Percentiles rank a stretch among this genome's conserved stretches.
Conservation (phyloP, 768 basidiomycete species). For the Boletus pseudo-olivaceus region DNA sequence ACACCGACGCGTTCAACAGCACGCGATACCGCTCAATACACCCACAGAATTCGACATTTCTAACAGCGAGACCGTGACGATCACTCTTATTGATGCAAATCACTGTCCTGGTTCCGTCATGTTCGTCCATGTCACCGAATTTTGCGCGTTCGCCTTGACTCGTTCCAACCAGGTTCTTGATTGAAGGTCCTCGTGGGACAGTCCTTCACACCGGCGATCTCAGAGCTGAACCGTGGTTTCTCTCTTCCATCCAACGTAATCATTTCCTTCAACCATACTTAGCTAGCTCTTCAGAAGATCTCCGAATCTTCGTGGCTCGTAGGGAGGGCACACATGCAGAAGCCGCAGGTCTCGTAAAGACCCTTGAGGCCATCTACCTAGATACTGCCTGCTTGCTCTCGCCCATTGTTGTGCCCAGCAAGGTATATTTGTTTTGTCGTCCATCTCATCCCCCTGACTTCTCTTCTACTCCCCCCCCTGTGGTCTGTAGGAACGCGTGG, state of each 20-base stretch:
- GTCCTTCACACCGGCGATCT: slow-evolving; percentile 94
- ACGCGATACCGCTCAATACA: slow-evolving; percentile 54
- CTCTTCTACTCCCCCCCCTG: neutral
- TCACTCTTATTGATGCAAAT: slow-evolving; percentile 87
- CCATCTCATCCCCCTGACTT: neutral
- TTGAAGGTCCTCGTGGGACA: slow-evolving; percentile 65
- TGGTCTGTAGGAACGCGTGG: slow-evolving; percentile 54
- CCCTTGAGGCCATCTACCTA: slow-evolving; percentile 75
- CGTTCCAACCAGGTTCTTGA: slow-evolving; percentile 64
- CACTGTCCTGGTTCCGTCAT: slow-evolving; percentile 95
- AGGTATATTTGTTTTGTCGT: slow-evolving; percentile 36
- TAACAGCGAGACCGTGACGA: slow-evolving; percentile 53
- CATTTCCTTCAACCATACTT: slow-evolving; percentile 74
- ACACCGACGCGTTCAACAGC: slow-evolving; percentile 35
- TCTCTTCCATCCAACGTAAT: slow-evolving; percentile 65
- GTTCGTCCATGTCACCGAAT: slow-evolving; percentile 39
- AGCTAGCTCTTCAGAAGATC: slow-evolving; percentile 28
- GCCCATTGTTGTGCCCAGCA: slow-evolving; percentile 50
- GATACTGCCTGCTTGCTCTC: slow-evolving; percentile 74
- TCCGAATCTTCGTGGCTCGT: slow-evolving; percentile 25
- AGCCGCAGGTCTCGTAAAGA: slow-evolving; percentile 35
- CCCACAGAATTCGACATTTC: slow-evolving; percentile 62
- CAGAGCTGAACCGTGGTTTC: slow-evolving; percentile 79
- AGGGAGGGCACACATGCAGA: slow-evolving; percentile 21
- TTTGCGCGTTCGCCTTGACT: neutral